Percentiles rank a stretch among this genome's conserved stretches.
These are phyloP conservation scores for Komagataella pseudopastoris DNA, from an alignment of 805 yeast genomes.

Conservation along the genomic window DNA sequence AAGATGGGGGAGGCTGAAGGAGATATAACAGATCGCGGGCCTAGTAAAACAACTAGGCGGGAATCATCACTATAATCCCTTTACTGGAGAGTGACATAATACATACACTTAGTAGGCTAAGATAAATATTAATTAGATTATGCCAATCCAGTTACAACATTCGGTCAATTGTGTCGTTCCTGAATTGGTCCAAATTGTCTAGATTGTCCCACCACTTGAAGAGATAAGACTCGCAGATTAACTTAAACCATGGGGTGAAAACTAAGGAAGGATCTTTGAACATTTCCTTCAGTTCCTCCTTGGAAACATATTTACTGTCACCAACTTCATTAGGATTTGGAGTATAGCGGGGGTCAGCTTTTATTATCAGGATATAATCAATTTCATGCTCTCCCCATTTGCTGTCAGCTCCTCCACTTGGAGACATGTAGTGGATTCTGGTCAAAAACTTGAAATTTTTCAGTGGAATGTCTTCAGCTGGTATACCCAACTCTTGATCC, in stretches of 20 bases:
- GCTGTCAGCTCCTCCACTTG: slow-evolving; percentile 37
- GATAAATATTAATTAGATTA: background rate
- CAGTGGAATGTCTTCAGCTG: slow-evolving; percentile 38
- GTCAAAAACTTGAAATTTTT: slow-evolving; percentile 73
- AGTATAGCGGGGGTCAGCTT: slow-evolving; percentile 30
- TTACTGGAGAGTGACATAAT: background rate
- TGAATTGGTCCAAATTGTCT: slow-evolving; percentile 38
- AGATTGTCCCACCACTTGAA: slow-evolving; percentile 90
- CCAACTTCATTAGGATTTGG: slow-evolving; percentile 78
- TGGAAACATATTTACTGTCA: slow-evolving; percentile 63
- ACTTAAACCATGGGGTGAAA: slow-evolving; percentile 97
- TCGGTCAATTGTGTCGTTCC: slow-evolving; percentile 33
- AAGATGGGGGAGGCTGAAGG: background rate
- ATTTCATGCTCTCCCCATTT: slow-evolving; percentile 98
- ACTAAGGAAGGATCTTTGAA: slow-evolving; percentile 45
- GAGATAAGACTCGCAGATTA: slow-evolving; percentile 82
- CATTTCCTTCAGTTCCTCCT: slow-evolving; percentile 58
- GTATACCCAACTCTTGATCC: slow-evolving; percentile 85
- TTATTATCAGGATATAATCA: slow-evolving; percentile 80
- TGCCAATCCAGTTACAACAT: slow-evolving; percentile 19
- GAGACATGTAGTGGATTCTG: slow-evolving; percentile 90
- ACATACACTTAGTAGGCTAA: background rate
- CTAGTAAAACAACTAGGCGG: background rate
- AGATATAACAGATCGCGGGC: background rate
- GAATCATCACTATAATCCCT: background rate